phyloP scores from a whole-genome alignment of 202 grass and related monocot genomes.

The Digitaria exilis region DNA sequence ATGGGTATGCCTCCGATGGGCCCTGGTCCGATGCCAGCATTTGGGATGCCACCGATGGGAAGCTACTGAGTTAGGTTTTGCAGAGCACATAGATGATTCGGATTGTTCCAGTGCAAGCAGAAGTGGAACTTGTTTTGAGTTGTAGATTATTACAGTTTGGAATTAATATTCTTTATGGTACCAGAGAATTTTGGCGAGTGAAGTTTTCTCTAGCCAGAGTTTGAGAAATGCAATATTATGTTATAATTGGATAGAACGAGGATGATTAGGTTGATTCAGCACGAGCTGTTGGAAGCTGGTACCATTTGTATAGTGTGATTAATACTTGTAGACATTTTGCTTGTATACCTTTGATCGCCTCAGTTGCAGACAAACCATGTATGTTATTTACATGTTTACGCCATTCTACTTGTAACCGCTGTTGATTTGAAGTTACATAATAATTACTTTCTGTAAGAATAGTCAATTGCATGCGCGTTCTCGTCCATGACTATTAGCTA shows the following conservation, averaged over 20 bases:
- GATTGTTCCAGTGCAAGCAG: constrained; percentile 21
- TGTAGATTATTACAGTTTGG: constrained; percentile 46
- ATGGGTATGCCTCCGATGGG: constrained; percentile 80
- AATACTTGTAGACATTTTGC: constrained; percentile 29
- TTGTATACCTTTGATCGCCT: constrained; percentile 24
- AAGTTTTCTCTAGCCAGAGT: constrained; percentile 16
- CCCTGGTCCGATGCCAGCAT: constrained; percentile 67
- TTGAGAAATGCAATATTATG: constrained; percentile 8
- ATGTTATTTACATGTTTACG: not conserved
- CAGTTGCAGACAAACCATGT: not conserved
- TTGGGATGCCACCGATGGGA: constrained; percentile 88
- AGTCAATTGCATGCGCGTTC: no score
- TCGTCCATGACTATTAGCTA: no score
- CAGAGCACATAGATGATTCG: constrained; percentile 19
- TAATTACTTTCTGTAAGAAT: no score
- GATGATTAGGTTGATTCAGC: constrained; percentile 15
- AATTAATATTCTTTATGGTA: constrained; percentile 63
- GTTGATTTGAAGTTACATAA: not conserved
- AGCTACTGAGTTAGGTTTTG: constrained; percentile 59
- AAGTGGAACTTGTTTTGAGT: not conserved
- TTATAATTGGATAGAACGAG: not conserved
- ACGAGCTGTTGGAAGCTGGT: constrained; percentile 21
- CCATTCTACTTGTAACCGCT: not conserved
- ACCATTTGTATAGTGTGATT: constrained; percentile 55
- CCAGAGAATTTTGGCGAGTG: constrained; percentile 43